Percentiles rank a stretch among this genome's conserved stretches.
Evolutionary conservation across 2,329 filamentous ascomycete genomes (phyloP).

Genomic region (Sphaerostilbella broomeana): DNA sequence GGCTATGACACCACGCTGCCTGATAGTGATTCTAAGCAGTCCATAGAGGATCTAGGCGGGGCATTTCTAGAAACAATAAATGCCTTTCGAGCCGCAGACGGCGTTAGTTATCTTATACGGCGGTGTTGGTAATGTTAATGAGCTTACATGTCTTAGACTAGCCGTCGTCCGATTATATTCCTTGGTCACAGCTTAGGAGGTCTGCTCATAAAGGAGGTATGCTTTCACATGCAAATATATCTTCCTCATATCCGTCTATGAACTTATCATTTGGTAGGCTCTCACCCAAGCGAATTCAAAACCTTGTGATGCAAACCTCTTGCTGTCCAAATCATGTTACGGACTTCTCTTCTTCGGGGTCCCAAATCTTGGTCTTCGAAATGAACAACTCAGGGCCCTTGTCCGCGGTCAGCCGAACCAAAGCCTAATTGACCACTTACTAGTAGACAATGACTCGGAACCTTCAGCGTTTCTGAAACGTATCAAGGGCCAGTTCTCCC

Average conservation of each 20-base stretch:
- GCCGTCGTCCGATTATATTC: too few species aligned
- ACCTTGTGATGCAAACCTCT: conserved; percentile 1
- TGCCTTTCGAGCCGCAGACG: conserved; percentile 1
- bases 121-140: background rate
- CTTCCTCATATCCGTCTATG: too few species aligned
- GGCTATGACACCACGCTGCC: conserved; percentile 24
- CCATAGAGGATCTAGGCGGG: conserved; percentile 8
- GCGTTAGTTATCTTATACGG: fast-evolving
- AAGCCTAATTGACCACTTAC: too few species aligned
- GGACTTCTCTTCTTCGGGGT: conserved; percentile 25
- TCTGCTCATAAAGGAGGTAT: too few species aligned
- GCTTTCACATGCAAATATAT: too few species aligned
- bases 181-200: too few species aligned
- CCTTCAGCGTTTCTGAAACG: conserved; percentile 17
- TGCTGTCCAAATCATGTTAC: conserved; percentile 17
- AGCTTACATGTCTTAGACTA: too few species aligned
- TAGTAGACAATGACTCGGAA: conserved; percentile 19
- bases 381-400: conserved; percentile 17
- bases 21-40: conserved; percentile 17
- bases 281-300: conserved; percentile 14
- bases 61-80: background rate
- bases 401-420: conserved; percentile 21
- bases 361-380: conserved; percentile 22
- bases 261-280: too few species aligned
- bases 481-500: conserved; percentile 17